Base-by-base conservation (phyloP, 352 stramenopile genomes). In the Pythium pyrilobum region DNA sequence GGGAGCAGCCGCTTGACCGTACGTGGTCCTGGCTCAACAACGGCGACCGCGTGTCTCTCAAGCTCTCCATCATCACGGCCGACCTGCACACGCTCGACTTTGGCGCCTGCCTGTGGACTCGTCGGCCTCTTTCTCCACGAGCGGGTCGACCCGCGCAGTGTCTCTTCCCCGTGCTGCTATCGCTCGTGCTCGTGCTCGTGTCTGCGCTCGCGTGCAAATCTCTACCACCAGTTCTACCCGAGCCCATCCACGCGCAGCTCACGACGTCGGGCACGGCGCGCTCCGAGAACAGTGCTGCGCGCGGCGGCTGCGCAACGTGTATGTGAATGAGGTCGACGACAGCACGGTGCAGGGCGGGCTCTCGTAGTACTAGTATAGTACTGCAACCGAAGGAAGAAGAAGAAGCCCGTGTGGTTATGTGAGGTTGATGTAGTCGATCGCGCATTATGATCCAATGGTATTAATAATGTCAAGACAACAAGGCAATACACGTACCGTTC, bases 51-150 rank as follows among this genome's bases (percentile, higher is more conserved):
- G 27, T 45, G 23, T 41, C 21, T 24, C 21, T 54, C 34, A 25
- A 45, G 8, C 16, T 25, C 4, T 9, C 7, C 4, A 18, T 27
- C 0, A 24, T 40, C 8, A 18, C 29, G 5, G 43, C 54, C 13
- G 44, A 69, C 39, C 56, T 81, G 33, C 52, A 78, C 21, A 66
- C 64, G 8, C 59, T 81, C 0, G 76, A 76, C 24, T 41, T 81
- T 5, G 66, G 64, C 24, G 32, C 63, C 3, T 50, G 62, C 63
- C 3, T 50, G 62, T 21, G 64, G 59, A 23, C 27, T 70, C 2
- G 38, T 81, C 10, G 72, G 68, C 31, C 67, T 70, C 28, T n/a
- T 69, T 4, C 6, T 71, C 10, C 44, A 52, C n/a, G 69, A 70
- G 32, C 61, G 60, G 9, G 62, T 74, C 4, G 62, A 74, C 20